A percentile compares a stretch with the other conserved stretches of the same genome.
Evolutionary conservation across 495 filamentous ascomycete genomes (phyloP).

Genomic region (Talaromyces stipitatus): DNA sequence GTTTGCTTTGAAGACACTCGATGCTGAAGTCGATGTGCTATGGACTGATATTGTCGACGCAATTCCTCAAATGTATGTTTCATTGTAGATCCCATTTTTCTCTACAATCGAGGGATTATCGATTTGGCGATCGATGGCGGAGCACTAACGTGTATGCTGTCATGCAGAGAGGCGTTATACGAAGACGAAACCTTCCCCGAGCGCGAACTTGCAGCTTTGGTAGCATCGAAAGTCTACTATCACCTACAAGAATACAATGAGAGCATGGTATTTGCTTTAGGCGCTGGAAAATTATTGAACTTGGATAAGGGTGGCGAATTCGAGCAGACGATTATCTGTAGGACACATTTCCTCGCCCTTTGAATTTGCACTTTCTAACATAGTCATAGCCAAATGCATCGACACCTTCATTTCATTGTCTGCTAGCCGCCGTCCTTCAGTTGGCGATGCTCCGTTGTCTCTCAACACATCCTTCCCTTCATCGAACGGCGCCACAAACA

Average conservation of each 20-base stretch:
- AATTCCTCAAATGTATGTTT: conserved; percentile 83
- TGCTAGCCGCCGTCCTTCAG: conserved; percentile 53
- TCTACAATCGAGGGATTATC: neutral
- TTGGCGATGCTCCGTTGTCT: conserved; percentile 52
- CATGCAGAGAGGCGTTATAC: conserved; percentile 84
- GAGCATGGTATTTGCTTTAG: conserved; percentile 96
- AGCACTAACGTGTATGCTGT: conserved; percentile 14
- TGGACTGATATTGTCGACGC: conserved; percentile 95
- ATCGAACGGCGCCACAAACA: conserved; percentile 54
- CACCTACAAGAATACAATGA: conserved; percentile 98
- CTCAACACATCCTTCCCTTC: conserved; percentile 63
- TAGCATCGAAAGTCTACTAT: conserved; percentile 97
- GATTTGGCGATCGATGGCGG: neutral
- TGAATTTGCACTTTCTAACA: conserved; percentile 26
- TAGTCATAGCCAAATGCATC: conserved; percentile 69
- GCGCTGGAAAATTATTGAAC: conserved; percentile 91
- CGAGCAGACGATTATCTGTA: conserved; percentile 90
- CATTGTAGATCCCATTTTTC: neutral
- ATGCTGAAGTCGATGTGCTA: conserved; percentile 89
- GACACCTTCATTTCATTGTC: conserved; percentile 94
- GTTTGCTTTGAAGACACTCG: conserved; percentile 88
- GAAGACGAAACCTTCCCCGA: conserved; percentile 94
- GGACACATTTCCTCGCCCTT: neutral
- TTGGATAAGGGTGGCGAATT: conserved; percentile 89
- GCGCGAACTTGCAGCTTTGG: conserved; percentile 86